A percentile compares a stretch with the other conserved stretches of the same genome.
These are phyloP conservation scores for Nemania diffusa DNA, from an alignment of 2,329 filamentous ascomycete species.

Conservation along the genomic window DNA sequence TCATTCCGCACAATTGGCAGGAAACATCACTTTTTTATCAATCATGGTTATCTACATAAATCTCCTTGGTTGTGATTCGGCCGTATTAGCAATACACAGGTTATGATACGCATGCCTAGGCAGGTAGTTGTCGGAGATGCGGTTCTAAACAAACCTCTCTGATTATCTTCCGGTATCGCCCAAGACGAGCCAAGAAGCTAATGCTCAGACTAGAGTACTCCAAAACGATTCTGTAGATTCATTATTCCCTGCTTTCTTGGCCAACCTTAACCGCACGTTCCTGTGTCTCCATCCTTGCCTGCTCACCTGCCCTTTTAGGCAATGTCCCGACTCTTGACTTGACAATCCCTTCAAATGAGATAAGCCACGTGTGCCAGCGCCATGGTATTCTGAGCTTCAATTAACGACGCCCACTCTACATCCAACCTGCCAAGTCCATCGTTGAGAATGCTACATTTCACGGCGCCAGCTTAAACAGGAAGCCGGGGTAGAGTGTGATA, in stretches of 20 bases:
- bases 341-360: constrained; percentile 21
- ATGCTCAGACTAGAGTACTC: background rate
- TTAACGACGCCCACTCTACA: constrained; percentile 10
- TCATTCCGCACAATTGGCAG: background rate
- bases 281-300: background rate
- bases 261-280: constrained; percentile 46
- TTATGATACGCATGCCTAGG: background rate
- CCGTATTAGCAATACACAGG: background rate
- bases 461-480: constrained; percentile 31
- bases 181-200: constrained; percentile 9
- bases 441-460: constrained; percentile 23
- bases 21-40: background rate
- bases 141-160: background rate
- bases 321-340: constrained; percentile 14
- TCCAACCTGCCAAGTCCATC: constrained; percentile 12
- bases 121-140: background rate
- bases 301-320: constrained; percentile 42
- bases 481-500: constrained; percentile 7
- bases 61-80: background rate
- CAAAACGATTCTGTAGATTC: constrained; percentile 15
- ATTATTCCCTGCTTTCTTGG: constrained; percentile 29
- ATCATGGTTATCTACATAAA: background rate
- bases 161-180: constrained; percentile 3
- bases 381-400: constrained; percentile 28
- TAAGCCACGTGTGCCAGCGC: constrained; percentile 39